Conservation (phyloP, 1,284 basidiomycete genomes). For the Naganishia sp. region DNA sequence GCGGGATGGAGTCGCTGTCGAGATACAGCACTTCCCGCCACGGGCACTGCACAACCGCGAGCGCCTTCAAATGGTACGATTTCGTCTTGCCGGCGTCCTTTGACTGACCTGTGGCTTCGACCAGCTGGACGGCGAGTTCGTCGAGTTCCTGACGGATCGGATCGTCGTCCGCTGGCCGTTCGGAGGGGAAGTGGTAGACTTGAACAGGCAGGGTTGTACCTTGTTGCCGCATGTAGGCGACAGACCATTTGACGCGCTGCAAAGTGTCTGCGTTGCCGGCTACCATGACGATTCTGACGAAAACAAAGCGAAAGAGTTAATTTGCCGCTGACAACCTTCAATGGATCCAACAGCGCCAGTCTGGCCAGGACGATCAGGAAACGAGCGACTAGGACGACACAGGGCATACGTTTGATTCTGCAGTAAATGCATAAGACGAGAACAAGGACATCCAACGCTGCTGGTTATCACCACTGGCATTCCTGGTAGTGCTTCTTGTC, state of each 20-base stretch:
- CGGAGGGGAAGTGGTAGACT: constrained; percentile 49
- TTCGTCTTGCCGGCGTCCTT: constrained; percentile 50
- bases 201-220: constrained; percentile 52
- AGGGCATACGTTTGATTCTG: too few species aligned
- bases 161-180: constrained; percentile 48
- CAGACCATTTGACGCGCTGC: constrained; percentile 51
- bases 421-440: too few species aligned
- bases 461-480: too few species aligned
- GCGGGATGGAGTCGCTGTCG: constrained; percentile 55
- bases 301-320: neutral
- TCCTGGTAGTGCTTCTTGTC: too few species aligned
- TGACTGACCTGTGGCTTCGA: constrained; percentile 47
- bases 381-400: too few species aligned
- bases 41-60: constrained; percentile 54
- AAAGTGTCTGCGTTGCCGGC: constrained; percentile 59
- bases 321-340: neutral
- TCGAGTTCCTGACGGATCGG: constrained; percentile 46
- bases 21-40: constrained; percentile 58
- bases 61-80: constrained; percentile 57
- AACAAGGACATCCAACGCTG: too few species aligned
- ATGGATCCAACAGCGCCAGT: neutral
- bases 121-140: constrained; percentile 50
- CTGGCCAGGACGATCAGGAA: too few species aligned
- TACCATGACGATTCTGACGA: constrained; percentile 55
- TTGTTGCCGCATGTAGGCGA: constrained; percentile 52